Base-by-base conservation (phyloP, 108 stramenopile genomes). In the Schizochytrium sp. region DNA sequence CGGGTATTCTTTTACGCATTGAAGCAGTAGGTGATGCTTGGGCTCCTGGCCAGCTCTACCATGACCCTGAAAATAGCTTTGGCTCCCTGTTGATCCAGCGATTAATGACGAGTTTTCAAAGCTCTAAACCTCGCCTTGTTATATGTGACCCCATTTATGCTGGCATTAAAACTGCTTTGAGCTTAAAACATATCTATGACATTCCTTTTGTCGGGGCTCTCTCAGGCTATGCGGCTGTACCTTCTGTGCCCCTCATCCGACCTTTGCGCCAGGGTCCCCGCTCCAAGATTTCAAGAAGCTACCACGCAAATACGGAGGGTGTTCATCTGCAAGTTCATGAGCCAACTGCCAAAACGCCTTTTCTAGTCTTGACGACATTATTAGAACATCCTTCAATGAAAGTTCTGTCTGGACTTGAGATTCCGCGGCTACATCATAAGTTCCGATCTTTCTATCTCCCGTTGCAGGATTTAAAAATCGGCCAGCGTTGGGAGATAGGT, bases 51-150 rank as follows among this genome's bases (percentile, higher is more conserved):
- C 64, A 44, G 64, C 64, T 15, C 28, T 38, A 7, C 12, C 40
- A 44, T 69, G 64, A 69, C 15, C 64, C 64, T 13, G 64, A 69
- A 69, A 69, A 69, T 69, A 69, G 10, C 19, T 38, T 69, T 69
- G 64, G 64, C 7, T 7, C 12, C 8, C 12, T 38, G 42, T 38
- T 69, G 64, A 8, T 12, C 28, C 12, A 69, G 2, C 64, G 64
- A 8, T 44, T 69, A 7, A 8, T 58, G 57, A 15, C 57, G 57
- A 10, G 13, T 15, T 15, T 58, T 15, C 17, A 17, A 10, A 10
- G 57, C 13, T 17, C 13, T 58, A 17, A 58, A 58, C 28, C 28
- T 28, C 28, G 28, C 28, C 28, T 28, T 28, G 57, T 15, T 15
- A 17, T 17, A 10, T 17, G 57, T 10, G 57, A 17, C 57, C 13